Conservation (phyloP, 371 early-diverging fungal species). For the Mortierella sp. region DNA sequence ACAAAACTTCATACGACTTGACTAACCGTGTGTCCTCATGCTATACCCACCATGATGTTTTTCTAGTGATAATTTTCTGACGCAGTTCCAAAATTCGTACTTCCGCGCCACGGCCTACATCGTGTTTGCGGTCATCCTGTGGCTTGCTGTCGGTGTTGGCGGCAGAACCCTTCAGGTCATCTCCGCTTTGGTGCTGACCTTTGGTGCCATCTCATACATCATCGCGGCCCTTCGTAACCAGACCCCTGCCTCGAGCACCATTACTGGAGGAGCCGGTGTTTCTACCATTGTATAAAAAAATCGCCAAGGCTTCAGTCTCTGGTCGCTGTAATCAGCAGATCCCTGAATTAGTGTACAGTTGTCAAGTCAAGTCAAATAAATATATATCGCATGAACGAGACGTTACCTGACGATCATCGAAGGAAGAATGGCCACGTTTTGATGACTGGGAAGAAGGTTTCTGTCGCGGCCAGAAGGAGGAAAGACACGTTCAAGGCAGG, state of each 20-base stretch:
- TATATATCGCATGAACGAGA: too few species aligned
- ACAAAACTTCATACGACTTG: neutral
- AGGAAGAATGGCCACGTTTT: too few species aligned
- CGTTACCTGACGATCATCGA: too few species aligned
- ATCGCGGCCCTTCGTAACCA: conserved; percentile 36
- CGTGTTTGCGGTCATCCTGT: conserved; percentile 39
- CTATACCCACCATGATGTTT: neutral
- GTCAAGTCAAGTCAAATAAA: neutral
- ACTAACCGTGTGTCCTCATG: neutral
- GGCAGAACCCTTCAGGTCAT: conserved; percentile 5
- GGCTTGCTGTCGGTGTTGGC: conserved; percentile 20
- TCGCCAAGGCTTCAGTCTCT: too few species aligned
- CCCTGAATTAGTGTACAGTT: too few species aligned
- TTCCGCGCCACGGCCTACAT: conserved; percentile 31
- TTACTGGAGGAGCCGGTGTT: conserved; percentile 46
- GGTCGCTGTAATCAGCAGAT: too few species aligned
- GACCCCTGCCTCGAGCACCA: conserved; percentile 40
- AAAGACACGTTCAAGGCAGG: neutral
- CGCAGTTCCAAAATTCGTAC: conserved; percentile 39
- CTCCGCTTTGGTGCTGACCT: conserved; percentile 22
- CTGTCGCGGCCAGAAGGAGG: too few species aligned
- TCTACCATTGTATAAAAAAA: conserved; percentile 50
- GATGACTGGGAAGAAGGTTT: too few species aligned
- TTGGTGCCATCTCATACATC: conserved; percentile 18
- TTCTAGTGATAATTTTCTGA: conserved; percentile 38